A percentile compares a stretch with the other conserved stretches of the same genome.
These are phyloP conservation scores for Tricholomella constricta DNA, from an alignment of 768 basidiomycete species.

Conservation along the genomic window DNA sequence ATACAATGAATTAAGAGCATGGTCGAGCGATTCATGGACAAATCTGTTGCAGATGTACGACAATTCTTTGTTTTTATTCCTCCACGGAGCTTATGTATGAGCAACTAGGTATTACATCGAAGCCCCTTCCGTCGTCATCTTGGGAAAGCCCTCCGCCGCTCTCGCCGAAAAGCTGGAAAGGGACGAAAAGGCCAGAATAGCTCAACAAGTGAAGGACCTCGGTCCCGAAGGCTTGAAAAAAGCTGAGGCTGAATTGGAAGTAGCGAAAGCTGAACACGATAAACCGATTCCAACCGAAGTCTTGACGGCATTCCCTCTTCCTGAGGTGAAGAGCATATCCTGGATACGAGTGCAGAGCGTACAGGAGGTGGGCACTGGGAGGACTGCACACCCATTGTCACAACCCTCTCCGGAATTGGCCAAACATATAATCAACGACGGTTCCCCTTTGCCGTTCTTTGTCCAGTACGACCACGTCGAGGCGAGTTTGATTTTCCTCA, in stretches of 20 bases:
- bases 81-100: slow-evolving; percentile 2
- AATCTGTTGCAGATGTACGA: slow-evolving; percentile 69
- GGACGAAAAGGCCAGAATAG: slow-evolving; percentile 78
- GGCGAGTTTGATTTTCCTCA: slow-evolving; percentile 38
- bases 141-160: slow-evolving; percentile 85
- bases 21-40: slow-evolving; percentile 79
- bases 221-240: slow-evolving; percentile 81
- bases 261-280: slow-evolving; percentile 87
- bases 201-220: slow-evolving; percentile 63
- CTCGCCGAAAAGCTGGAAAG: slow-evolving; percentile 80
- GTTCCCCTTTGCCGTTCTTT: slow-evolving; percentile 76
- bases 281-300: slow-evolving; percentile 79
- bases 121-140: slow-evolving; percentile 69
- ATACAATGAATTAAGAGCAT: slow-evolving; percentile 65
- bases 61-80: slow-evolving; percentile 4
- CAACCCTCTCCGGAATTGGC: slow-evolving; percentile 46
- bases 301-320: slow-evolving; percentile 85
- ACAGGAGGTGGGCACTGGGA: slow-evolving; percentile 62
- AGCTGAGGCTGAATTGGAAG: slow-evolving; percentile 67
- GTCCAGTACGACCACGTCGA: slow-evolving; percentile 93
- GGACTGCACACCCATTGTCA: slow-evolving; percentile 29
- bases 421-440: slow-evolving; percentile 68
- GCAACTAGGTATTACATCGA: slow-evolving; percentile 74
- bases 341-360: slow-evolving; percentile 81
- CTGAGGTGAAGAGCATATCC: slow-evolving; percentile 84